Percentiles rank a stretch among this genome's conserved stretches.
Evolutionary conservation across 176 grass and related monocot species (phyloP).

Genomic region (Oryza australiensis): DNA sequence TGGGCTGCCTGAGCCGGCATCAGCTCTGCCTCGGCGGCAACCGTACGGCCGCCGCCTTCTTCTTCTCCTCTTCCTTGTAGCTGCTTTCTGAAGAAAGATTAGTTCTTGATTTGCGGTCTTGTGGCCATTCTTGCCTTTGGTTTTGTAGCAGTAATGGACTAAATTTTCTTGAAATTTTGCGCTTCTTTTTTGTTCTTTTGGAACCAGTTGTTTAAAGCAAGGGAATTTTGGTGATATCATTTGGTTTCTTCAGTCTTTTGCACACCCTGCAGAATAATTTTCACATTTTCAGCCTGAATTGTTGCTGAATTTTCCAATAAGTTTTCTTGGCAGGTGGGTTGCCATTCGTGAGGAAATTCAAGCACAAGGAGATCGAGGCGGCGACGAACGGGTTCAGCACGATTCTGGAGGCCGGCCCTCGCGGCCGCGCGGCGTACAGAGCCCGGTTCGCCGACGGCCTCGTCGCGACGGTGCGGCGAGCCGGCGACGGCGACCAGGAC

Average conservation of each 20-base stretch:
- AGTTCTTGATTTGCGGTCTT: conserved; percentile 11
- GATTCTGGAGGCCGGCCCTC: conserved; percentile 46
- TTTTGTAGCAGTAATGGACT: neutral
- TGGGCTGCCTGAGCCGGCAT: conserved; percentile 33
- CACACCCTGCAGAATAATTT: neutral
- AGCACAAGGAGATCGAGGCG: conserved; percentile 65
- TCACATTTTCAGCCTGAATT: neutral
- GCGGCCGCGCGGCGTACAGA: conserved; percentile 59
- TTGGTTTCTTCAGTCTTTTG: neutral
- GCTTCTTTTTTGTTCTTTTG: neutral
- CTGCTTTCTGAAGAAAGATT: neutral
- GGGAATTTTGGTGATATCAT: neutral
- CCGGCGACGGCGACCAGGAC: conserved; percentile 19
- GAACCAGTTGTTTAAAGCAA: neutral
- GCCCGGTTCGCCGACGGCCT: conserved; percentile 75
- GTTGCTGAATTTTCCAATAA: neutral
- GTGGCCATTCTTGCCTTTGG: neutral
- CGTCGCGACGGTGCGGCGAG: conserved; percentile 61
- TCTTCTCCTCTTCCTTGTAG: too few relatives aligned
- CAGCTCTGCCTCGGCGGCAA: conserved; percentile 35
- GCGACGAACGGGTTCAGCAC: conserved; percentile 77
- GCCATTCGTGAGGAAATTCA: conserved; percentile 70
- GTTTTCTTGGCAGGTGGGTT: conserved; percentile 39
- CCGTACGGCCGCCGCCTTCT: conserved; percentile 2
- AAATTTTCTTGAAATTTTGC: neutral